These are phyloP conservation scores for Phaeophleospora eucalypticola DNA, from an alignment of 2,329 filamentous ascomycete species.

Conservation along the genomic window DNA sequence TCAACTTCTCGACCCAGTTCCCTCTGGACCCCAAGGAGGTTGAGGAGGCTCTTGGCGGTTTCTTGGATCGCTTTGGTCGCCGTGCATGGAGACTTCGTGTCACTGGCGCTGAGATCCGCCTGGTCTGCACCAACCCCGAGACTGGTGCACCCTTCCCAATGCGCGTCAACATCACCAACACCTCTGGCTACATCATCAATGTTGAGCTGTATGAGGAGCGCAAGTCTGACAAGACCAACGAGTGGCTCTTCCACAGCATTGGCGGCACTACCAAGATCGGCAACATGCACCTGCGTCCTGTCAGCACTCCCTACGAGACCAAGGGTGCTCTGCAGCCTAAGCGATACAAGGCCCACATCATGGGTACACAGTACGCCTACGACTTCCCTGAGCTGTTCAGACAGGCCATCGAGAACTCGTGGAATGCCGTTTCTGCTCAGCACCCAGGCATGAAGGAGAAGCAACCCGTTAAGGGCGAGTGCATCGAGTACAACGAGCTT, in stretches of 20 bases:
- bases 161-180: constrained; percentile 96
- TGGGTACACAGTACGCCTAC: constrained; percentile 99
- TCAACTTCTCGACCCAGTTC: constrained; percentile 98
- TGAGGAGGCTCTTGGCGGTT: constrained; percentile 86
- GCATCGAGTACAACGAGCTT: constrained; percentile 89
- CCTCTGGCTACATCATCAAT: constrained; percentile 94
- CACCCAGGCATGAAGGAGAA: constrained; percentile 71
- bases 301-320: constrained; percentile 88
- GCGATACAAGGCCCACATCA: constrained; percentile 97
- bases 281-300: constrained; percentile 86
- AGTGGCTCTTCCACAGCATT: constrained; percentile 98
- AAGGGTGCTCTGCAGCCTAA: constrained; percentile 99
- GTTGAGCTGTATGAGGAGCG: constrained; percentile 97
- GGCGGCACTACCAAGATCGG: constrained; percentile 93
- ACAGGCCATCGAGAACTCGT: constrained; percentile 94
- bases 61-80: constrained; percentile 92
- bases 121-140: constrained; percentile 87
- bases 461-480: constrained; percentile 81
- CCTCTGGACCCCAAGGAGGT: constrained; percentile 84
- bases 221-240: constrained; percentile 89
- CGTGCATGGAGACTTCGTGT: constrained; percentile 95
- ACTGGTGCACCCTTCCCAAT: constrained; percentile 86
- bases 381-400: constrained; percentile 99
- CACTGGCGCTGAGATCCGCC: constrained; percentile 94
- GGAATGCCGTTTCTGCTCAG: constrained; percentile 70